Evolutionary conservation across 176 grass and related monocot genomes (phyloP).

Genomic region (Otatea glauca): DNA sequence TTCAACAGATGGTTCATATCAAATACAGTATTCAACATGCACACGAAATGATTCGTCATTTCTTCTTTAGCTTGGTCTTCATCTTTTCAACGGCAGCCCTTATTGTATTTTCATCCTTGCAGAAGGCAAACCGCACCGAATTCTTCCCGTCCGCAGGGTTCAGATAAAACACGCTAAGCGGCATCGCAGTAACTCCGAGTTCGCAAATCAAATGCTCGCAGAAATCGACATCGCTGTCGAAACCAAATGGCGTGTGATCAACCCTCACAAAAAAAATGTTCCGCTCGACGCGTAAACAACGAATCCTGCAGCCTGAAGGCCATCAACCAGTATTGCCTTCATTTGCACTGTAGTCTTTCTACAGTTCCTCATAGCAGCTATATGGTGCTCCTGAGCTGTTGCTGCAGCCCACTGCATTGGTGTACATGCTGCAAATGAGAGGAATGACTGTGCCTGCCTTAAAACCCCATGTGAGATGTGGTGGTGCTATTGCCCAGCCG

Average conservation of each 20-base stretch:
- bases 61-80: no score
- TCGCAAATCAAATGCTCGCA: constrained; percentile 86
- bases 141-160: no score
- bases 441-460: constrained; percentile 90
- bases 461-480: constrained; percentile 77
- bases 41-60: no score
- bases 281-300: constrained; percentile 84
- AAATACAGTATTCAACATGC: no score
- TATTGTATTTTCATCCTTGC: no score
- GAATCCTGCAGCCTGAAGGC: constrained; percentile 67
- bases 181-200: constrained; percentile 79
- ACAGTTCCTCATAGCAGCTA: constrained; percentile 79
- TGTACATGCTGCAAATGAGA: constrained; percentile 81
- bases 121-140: no score
- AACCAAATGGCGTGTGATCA: constrained; percentile 91
- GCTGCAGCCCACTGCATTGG: constrained; percentile 82
- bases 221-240: constrained; percentile 69
- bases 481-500: constrained; percentile 84
- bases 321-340: constrained; percentile 78
- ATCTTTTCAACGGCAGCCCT: no score
- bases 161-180: neutral
- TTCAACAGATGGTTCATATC: no score
- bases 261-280: constrained; percentile 84
- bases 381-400: constrained; percentile 59
- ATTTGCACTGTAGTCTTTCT: constrained; percentile 71